These are phyloP conservation scores for Monosporascus cannonballus DNA, from an alignment of 2,329 filamentous ascomycete species.

Conservation along the genomic window DNA sequence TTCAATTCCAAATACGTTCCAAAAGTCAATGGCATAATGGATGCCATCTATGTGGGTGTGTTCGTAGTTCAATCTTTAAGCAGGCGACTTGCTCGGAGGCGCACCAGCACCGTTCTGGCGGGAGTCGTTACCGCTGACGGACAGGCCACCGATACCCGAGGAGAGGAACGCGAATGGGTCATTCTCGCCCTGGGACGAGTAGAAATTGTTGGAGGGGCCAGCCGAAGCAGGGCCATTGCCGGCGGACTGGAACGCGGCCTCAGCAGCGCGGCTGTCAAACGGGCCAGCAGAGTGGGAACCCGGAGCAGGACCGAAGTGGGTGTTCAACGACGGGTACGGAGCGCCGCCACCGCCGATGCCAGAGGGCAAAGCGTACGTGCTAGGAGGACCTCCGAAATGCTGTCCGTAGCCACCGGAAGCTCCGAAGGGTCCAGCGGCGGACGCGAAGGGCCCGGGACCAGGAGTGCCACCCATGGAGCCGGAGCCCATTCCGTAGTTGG, in stretches of 20 bases:
- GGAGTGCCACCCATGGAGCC: constrained; percentile 81
- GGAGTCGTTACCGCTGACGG: constrained; percentile 60
- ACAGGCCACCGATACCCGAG: constrained; percentile 64
- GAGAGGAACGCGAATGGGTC: constrained; percentile 80
- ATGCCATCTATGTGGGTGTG: constrained; percentile 8
- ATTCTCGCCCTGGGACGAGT: constrained; percentile 58
- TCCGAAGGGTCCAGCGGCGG: constrained; percentile 61
- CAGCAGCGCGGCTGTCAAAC: constrained; percentile 89
- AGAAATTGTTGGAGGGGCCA: constrained; percentile 69
- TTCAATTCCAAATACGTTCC: constrained; percentile 34
- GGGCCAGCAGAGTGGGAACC: constrained; percentile 77
- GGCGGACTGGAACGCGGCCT: constrained; percentile 88
- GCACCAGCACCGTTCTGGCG: constrained; percentile 56
- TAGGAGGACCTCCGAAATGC: constrained; percentile 82
- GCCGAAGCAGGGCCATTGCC: constrained; percentile 74
- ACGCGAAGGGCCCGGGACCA: constrained; percentile 70
- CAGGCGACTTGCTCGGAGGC: constrained; percentile 54
- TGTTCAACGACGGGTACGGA: constrained; percentile 77
- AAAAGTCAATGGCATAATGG: constrained; percentile 17
- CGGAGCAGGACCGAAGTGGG: constrained; percentile 70
- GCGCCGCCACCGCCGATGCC: constrained; percentile 74
- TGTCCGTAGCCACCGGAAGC: constrained; percentile 62
- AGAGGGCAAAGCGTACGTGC: constrained; percentile 83
- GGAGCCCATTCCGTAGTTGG: constrained; percentile 78
- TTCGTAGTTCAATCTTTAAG: constrained; percentile 31